Base-by-base conservation (phyloP, 2,329 filamentous ascomycete genomes). In the Ambrosiella xylebori region DNA sequence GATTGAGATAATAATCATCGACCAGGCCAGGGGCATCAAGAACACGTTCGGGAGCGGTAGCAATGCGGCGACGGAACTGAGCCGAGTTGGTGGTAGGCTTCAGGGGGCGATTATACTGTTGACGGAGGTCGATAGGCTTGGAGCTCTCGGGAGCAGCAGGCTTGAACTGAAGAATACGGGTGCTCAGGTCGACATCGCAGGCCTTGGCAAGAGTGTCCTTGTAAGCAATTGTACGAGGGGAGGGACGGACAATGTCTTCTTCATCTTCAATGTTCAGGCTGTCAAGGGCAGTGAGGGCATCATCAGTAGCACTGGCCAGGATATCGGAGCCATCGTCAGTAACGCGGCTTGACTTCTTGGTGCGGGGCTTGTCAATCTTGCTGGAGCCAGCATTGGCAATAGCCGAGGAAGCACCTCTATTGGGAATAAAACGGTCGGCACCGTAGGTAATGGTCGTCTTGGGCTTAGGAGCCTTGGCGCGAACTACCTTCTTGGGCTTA, bases 1-100 rank as follows among this genome's bases (percentile, higher is more conserved):
- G 79, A 76, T 98, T 98, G 65, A 98, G 85, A 71, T 98, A 98
- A 79, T 97, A 98, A 74, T 98, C 93, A 66, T 98, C 93, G 61
- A 97, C 86, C 57, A 98, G 81, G 58, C 91, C 93, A 5, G 93
- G 93, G 3, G 93, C 93, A 71, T 98, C 93, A 35, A 98, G 81
- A 12, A 98, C 93, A 63, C 93, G 87, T 73, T 98, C 93, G 9
- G 93, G 93, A 11, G 91, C 89, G 7, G 93, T 96, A 57, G 93
- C 86, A 61, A 98, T 88, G 65, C 91, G 87, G 62, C 93, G 86
- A 63, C 90, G 84, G 72, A 89, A 89, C 70, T 96, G 89, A 38
- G 90, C 88, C 54, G 88, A 84, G 66, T 79, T 77, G 62, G 76
- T 83, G 62, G 84, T 77, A 17, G 86, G 76, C 77, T 88, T 96